Evolutionary conservation across 768 basidiomycete genomes (phyloP), one percentile per base, ranked within the genome.

Genomic region (Leccinum incarnatum): DNA sequence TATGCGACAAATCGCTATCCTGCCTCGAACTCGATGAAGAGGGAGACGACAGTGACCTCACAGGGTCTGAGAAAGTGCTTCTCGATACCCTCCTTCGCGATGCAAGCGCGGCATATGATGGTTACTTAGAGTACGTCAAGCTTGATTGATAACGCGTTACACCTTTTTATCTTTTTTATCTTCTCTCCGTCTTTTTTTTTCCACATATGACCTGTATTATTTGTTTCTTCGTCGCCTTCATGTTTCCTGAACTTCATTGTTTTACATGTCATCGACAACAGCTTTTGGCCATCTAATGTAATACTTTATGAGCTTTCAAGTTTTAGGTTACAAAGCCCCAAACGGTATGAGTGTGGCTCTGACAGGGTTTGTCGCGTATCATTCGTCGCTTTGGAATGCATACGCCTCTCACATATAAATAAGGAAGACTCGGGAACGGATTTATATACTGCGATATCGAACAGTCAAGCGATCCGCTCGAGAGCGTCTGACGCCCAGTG

Each of bases 51-150:
- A n/a, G 5, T 0, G 53, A 19, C 32, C 42, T 59, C 29, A 21
- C 5, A 2, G 56, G 15, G 1, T 9, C n/a, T 11, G 55, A 66
- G 1, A 58, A 7, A 5, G 51, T 5, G 0, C 55, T 69, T 5
- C 30, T 69, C 5, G 5, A 9, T 34, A 58, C 29, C 17, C 69
- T 69, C n/a, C 57, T 70, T 27, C 12, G 21, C 5, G 68, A 69
- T 47, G 66, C 69, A 5, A 32, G 54, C 0, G 34, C 55, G 3
- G 67, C 67, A 36, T 66, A 51, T 19, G 15, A 51, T 4, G 56
- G 56, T 11, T 65, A 66, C 25, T 36, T 50, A 29, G 2, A 37
- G 5, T 5, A 15, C 15, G 4, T 40, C 36, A 57, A 57, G 47
- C 7, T 17, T 14, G 5, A 1, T 21, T 56, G 29, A 56, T 23